Evolutionary conservation across 2,329 filamentous ascomycete species (phyloP), one percentile per base, ranked within the genome.

Genomic region (Aspergillus melleus): DNA sequence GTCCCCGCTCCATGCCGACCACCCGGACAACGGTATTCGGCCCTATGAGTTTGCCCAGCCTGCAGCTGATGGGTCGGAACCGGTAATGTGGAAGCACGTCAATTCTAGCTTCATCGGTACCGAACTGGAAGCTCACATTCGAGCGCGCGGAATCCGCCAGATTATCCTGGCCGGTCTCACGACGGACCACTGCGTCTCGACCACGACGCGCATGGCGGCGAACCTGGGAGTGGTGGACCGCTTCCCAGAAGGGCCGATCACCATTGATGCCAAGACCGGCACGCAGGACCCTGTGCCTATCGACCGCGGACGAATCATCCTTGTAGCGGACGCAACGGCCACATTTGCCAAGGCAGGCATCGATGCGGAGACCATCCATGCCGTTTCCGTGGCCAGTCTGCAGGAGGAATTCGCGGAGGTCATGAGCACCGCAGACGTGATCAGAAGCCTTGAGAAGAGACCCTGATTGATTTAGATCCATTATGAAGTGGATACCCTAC

Each of bases 181-280:
- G 3, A 81, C 80, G 39, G 81, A 82, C 66, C 80, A 83, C 61
- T 83, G 80, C 55, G 79, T 83, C 14, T 80, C 76, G 58, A 83
- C 80, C 4, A 79, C 77, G 2, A 74, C 76, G 24, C 75, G 81
- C 8, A 81, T 82, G 79, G 80, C 80, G 1, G 76, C 70, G 19
- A 82, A 83, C 61, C 56, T 83, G 47, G 72, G 74, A 5, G 76
- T 83, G 16, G 74, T 77, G 46, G 74, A 79, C 61, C 61, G 65
- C 20, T 66, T 70, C 49, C 47, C 62, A 4, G 62, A 62, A 12
- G 63, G 59, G 0, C 62, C 58, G n/a, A 30, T 20, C n/a, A n/a
- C 44, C 10, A 30, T 55, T 26, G 22, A 42, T 30, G n/a, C 54
- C 5, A 14, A 50, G 12, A 52, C 66, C 2, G 60, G 57, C 62